These are phyloP conservation scores for Blastocladiella britannica DNA, from an alignment of 192 early-diverging fungal species.

Conservation along the genomic window DNA sequence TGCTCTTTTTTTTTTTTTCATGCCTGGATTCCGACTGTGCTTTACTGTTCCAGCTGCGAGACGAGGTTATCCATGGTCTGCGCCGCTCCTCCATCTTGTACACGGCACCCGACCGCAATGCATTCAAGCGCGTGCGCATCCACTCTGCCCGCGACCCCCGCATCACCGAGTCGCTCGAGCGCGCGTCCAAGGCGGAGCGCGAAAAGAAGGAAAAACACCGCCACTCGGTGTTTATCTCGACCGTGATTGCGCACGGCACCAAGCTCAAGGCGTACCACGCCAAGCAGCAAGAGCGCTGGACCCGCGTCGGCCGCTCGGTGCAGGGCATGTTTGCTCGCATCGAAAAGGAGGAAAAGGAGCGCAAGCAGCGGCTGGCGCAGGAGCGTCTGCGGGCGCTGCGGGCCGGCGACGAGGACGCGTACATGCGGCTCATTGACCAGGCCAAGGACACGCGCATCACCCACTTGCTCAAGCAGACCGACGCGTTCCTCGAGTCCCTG, in stretches of 20 bases:
- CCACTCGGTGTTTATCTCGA: conserved; percentile 55
- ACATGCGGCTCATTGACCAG: conserved; percentile 82
- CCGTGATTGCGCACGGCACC: conserved; percentile 53
- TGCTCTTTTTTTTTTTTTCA: neutral
- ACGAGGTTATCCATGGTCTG: conserved; percentile 52
- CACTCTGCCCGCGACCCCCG: conserved; percentile 62
- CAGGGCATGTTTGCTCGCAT: conserved; percentile 53
- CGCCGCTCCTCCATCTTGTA: conserved; percentile 51
- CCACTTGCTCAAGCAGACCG: conserved; percentile 76
- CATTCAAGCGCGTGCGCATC: conserved; percentile 61
- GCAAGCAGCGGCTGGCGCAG: conserved; percentile 55
- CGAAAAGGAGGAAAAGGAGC: conserved; percentile 87
- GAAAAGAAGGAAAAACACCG: conserved; percentile 70
- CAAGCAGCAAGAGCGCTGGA: conserved; percentile 39
- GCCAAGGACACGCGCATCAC: conserved; percentile 91
- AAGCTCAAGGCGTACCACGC: conserved; percentile 45
- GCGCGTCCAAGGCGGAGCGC: conserved; percentile 65
- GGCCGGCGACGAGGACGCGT: conserved; percentile 93
- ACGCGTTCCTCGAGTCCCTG: conserved; percentile 60
- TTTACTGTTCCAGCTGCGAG: too few relatives aligned
- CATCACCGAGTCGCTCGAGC: conserved; percentile 73
- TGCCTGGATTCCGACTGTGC: neutral
- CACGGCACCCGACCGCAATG: conserved; percentile 53
- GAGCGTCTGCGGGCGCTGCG: conserved; percentile 93
- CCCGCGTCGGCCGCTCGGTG: conserved; percentile 56